Base-by-base conservation (phyloP, 768 basidiomycete genomes). In the Lyophyllum semitale region DNA sequence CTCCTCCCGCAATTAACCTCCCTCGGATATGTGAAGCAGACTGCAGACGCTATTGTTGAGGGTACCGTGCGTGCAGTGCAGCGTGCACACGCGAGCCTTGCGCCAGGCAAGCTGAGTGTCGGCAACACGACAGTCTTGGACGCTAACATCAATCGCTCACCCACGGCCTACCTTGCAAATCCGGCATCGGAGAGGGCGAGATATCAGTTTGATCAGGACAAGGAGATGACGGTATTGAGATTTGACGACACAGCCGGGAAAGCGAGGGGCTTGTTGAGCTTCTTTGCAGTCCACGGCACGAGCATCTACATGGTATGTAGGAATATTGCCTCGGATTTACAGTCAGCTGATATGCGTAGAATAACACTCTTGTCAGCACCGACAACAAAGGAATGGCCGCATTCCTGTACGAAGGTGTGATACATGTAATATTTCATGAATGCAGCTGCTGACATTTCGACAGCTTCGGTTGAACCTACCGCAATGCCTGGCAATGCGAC, bases 341-440 rank as follows among this genome's bases (percentile, higher is more conserved):
- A 48, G 17, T 30, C 45, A 43, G 27, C 49, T 56, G 26, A 59
- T 20, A 22, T 58, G 50, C 40, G 25, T 59, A 91, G 88, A 93
- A 92, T 65, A 92, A 91, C 59, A 91, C 89, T 0, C 73, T 91
- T n/a, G 80, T 92, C 27, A 91, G 88, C 67, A 71, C 79, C 3
- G 91, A 92, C 69, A 92, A 92, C 74, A 92, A 93, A 67, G 91
- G 91, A 37, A 91, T 92, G 88, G 89, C 90, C 3, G 89, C 89
- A 8, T 87, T 82, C 67, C 66, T 91, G 17, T 93, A 89, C 57
- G 91, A 92, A 77, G 72, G 87, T 87, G 54, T 47, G 78, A 1
- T 47, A 35, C 25, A 53, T 50, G 32, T 17, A 8, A 26, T 22
- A n/a, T 26, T 27, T 33, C n/a, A 20, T 27, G 37, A 27, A 32